Base-by-base conservation (phyloP, 2,329 filamentous ascomycete genomes). In the Aspergillus sp. region DNA sequence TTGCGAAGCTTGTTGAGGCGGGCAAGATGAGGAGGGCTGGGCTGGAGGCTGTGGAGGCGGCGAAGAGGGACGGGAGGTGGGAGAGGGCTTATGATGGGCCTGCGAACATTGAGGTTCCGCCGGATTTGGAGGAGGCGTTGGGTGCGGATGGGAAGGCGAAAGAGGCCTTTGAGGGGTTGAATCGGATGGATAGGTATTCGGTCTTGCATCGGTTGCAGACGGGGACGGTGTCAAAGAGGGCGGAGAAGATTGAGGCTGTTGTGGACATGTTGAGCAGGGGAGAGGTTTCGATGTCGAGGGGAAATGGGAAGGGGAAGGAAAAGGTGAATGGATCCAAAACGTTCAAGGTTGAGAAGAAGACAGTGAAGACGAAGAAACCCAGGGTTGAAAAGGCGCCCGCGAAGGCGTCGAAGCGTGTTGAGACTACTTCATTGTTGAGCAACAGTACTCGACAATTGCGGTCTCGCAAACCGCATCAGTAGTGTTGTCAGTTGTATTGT, bases 11-110 rank as follows among this genome's bases (percentile, higher is more conserved):
- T 3, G 69, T 75, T 1, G 67, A 69, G 0, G 70, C 78, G 8
- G 81, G 79, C 0, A 75, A 79, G 1, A 85, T 87, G 79, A 71
- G 72, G 0, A 73, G 75, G 0, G 69, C 79, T 0, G 84, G 84
- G 0, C 64, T 78, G 41, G 75, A 71, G 1, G 81, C 81, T 41
- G 76, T 87, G 3, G 80, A 85, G 6, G 77, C 79, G 1, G 85
- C 84, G 0, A 83, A 81, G 68, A 74, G 71, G 0, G 83, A 87
- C 63, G 85, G 85, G 0, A 73, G 84, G 1, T 87, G 84, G 84
- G 81, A 80, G 1, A 74, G 76, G 24, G 84, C 85, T 2, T 87
- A 87, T 61, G 78, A 79, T 4, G 79, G 81, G 0, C 72, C 79
- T 4, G 79, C 79, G 50, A 75, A 69, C 13, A 80, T 81, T 3